These are phyloP conservation scores for Emergomyces pasteurianus DNA, from an alignment of 2,329 filamentous ascomycete genomes.

Conservation along the genomic window DNA sequence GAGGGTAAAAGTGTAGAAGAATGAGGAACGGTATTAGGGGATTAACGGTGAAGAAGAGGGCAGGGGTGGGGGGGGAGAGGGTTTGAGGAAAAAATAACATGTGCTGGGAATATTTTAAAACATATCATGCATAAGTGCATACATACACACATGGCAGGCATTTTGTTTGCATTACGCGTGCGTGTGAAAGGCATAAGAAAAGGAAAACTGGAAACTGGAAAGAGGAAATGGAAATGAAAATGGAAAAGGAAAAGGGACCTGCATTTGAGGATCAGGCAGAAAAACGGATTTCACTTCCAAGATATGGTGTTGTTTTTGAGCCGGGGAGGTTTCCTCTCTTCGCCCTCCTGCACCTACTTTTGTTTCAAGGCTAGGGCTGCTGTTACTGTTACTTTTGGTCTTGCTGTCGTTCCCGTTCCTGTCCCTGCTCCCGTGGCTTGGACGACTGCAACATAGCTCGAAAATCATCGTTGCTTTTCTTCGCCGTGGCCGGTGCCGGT, in stretches of 20 bases:
- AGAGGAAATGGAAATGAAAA: not conserved
- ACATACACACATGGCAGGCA: not conserved
- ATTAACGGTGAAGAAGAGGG: no score
- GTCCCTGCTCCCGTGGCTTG: constrained; percentile 14
- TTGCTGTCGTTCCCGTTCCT: not conserved
- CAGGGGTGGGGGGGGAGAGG: no score
- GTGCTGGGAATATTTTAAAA: not conserved
- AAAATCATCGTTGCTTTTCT: constrained; percentile 49
- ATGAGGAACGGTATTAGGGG: no score
- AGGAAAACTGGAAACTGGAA: not conserved
- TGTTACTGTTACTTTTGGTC: not conserved
- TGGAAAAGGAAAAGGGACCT: not conserved
- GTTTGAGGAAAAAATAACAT: no score
- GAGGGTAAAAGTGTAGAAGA: not conserved
- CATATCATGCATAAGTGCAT: not conserved
- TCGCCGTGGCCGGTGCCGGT: constrained; percentile 1
- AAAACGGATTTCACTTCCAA: not conserved
- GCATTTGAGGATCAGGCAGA: not conserved
- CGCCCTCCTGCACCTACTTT: not conserved
- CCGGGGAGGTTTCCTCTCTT: not conserved
- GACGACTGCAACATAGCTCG: constrained; percentile 37
- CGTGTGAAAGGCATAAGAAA: not conserved
- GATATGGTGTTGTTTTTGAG: not conserved
- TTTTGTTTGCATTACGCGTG: not conserved
- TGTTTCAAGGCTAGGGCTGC: not conserved